Evolutionary conservation across 441 rosid genomes (phyloP).

Genomic region (Eruca vesicaria): DNA sequence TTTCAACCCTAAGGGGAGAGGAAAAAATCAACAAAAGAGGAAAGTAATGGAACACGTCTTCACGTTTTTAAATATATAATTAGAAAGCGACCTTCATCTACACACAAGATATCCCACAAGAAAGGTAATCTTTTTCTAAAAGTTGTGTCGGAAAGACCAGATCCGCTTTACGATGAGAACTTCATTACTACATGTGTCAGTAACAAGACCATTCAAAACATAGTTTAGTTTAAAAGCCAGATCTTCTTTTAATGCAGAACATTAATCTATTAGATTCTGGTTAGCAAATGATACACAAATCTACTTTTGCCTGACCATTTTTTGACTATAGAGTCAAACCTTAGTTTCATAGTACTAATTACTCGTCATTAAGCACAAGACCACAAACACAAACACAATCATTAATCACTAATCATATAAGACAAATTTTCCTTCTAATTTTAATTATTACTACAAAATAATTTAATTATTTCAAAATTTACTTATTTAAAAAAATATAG

Average conservation of each 20-base stretch:
- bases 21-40: conserved; percentile 9
- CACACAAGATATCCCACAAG: background rate
- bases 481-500: no score
- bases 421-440: background rate
- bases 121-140: conserved; percentile 1
- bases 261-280: background rate
- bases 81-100: conserved; percentile 15
- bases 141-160: conserved; percentile 21
- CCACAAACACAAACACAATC: background rate
- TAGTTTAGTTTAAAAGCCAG: background rate
- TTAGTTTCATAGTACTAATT: background rate
- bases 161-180: background rate
- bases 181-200: background rate
- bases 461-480: no score
- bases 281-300: background rate
- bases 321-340: background rate
- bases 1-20: background rate
- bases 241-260: background rate
- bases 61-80: conserved; percentile 7
- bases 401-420: background rate
- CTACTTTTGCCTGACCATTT: conserved; percentile 24
- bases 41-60: conserved; percentile 12
- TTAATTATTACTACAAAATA: background rate
- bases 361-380: background rate
- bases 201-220: background rate